These are phyloP conservation scores for Hura crepitans DNA, from an alignment of 441 rosid genomes.

Conservation along the genomic window DNA sequence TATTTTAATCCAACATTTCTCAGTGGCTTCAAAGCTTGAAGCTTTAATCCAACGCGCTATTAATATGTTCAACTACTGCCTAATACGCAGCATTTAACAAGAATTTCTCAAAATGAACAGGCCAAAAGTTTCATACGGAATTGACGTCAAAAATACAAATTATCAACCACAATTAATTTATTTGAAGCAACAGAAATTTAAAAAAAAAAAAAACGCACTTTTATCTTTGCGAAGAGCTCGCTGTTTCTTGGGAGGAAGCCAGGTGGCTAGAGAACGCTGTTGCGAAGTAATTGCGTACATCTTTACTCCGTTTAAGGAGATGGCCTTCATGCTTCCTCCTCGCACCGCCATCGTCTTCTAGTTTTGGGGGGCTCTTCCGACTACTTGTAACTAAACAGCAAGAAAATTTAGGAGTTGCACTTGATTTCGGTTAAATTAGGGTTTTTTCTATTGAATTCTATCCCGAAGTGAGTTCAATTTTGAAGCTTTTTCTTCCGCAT, in stretches of 20 bases:
- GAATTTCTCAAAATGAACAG: not conserved
- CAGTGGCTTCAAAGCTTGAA: not conserved
- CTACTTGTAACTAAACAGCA: not conserved
- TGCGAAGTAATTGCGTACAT: conserved; percentile 58
- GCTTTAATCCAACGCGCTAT: not conserved
- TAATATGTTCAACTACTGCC: not conserved
- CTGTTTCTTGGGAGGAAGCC: conserved; percentile 73
- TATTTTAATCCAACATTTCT: not conserved
- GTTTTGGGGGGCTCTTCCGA: not conserved
- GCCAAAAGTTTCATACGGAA: not conserved
- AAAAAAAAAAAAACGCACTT: conserved; percentile 27
- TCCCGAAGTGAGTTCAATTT: not conserved
- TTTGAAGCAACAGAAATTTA: not conserved
- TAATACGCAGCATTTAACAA: not conserved
- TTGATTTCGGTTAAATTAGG: not conserved
- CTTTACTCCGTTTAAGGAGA: conserved; percentile 73
- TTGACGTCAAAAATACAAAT: not conserved
- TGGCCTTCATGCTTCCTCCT: conserved; percentile 66
- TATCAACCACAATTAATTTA: not conserved
- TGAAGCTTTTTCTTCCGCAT: not conserved
- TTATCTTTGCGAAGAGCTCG: conserved; percentile 68
- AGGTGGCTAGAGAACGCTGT: conserved; percentile 56
- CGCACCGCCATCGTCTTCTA: conserved; percentile 42
- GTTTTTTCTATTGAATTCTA: not conserved
- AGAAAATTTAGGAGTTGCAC: not conserved